Conservation (phyloP, 148 eudicot species). For the Cornus suecica region DNA sequence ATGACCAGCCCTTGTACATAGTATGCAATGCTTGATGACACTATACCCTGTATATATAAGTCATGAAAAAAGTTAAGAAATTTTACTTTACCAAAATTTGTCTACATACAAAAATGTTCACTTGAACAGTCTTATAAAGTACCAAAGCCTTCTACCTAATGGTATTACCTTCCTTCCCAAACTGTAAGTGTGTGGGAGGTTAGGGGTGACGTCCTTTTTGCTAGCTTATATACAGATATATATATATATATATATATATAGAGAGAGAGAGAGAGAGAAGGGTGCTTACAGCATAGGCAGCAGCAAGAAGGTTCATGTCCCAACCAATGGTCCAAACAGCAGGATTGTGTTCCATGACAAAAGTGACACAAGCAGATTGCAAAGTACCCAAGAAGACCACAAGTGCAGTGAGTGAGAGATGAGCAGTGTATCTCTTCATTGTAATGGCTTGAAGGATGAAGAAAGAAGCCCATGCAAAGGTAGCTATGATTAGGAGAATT, state of each 20-base stretch:
- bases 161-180: no score
- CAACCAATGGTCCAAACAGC: constrained; percentile 76
- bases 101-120: no score
- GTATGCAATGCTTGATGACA: constrained; percentile 72
- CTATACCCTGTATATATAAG: constrained; percentile 62
- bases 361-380: constrained; percentile 78
- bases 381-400: constrained; percentile 88
- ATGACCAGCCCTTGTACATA: constrained; percentile 95
- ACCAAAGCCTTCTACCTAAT: no score
- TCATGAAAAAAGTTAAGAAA: background rate
- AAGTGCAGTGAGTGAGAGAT: constrained; percentile 59
- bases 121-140: no score
- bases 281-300: constrained; percentile 84
- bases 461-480: constrained; percentile 88
- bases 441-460: constrained; percentile 83
- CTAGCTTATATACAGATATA: background rate
- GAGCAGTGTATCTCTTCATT: constrained; percentile 64
- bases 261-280: background rate
- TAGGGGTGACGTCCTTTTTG: no score
- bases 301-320: constrained; percentile 91
- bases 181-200: no score
- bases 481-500: constrained; percentile 73
- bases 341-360: constrained; percentile 74
- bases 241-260: background rate
- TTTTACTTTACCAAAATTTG: no score